phyloP scores from a whole-genome alignment of 306 rosid genomes.

The Quercus parvula region DNA sequence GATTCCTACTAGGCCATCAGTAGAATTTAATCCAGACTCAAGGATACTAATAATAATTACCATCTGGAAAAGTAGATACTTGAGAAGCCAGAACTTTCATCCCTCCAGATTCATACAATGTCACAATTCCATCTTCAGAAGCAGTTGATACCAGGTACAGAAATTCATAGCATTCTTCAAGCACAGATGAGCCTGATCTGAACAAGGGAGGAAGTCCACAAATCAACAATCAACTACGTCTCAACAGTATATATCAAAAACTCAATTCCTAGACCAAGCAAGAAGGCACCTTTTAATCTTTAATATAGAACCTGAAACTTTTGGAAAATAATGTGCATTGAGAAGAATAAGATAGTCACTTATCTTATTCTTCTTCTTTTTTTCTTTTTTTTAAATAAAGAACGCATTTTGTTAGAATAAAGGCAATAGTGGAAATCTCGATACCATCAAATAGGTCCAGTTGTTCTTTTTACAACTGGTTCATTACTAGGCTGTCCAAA shows the following conservation, averaged over 20 bases:
- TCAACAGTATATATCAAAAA: neutral
- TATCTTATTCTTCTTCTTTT: no score
- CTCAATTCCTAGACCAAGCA: neutral
- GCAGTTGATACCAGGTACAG: conserved; percentile 67
- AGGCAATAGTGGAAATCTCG: no score
- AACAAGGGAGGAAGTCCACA: conserved; percentile 18
- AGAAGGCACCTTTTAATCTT: neutral
- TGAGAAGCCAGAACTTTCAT: conserved; percentile 62
- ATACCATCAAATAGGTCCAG: no score
- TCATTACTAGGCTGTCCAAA: no score
- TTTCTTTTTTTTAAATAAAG: no score
- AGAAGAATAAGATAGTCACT: neutral
- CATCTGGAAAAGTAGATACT: conserved; percentile 54
- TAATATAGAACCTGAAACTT: neutral
- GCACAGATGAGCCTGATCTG: conserved; percentile 60
- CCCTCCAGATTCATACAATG: conserved; percentile 58
- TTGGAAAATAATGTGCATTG: neutral
- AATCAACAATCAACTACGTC: neutral
- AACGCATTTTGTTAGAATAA: no score
- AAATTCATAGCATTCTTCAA: conserved; percentile 81
- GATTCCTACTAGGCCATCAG: neutral
- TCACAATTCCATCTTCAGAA: conserved; percentile 55
- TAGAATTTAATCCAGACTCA: neutral
- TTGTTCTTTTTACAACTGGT: no score
- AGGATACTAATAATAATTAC: conserved; percentile 38